Evolutionary conservation across 2,329 filamentous ascomycete genomes (phyloP).

Genomic region (Phialophora verrucosa): DNA sequence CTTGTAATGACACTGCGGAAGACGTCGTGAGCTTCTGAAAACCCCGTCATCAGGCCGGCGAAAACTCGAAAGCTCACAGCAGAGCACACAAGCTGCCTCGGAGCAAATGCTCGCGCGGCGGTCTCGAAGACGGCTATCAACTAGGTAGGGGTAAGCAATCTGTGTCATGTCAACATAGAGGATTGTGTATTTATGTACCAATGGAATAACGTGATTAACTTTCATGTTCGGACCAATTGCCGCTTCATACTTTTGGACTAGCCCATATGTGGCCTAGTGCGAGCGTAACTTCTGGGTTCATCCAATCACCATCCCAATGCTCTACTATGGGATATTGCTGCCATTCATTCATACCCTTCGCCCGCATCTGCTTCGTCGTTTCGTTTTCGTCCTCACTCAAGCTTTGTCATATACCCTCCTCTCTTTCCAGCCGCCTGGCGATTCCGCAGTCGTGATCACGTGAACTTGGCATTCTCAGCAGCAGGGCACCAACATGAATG

Average conservation of each 20-base stretch:
- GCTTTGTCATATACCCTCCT: not conserved
- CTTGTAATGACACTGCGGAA: too few species aligned
- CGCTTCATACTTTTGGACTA: not conserved
- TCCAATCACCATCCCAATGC: conserved; percentile 1
- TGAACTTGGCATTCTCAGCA: not conserved
- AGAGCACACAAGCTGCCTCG: not conserved
- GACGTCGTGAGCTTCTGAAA: too few species aligned
- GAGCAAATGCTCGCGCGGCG: too few species aligned
- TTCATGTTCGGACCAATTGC: not conserved
- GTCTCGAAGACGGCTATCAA: not conserved
- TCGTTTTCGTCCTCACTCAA: not conserved
- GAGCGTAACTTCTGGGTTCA: not conserved
- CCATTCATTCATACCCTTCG: not conserved
- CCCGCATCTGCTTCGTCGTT: not conserved
- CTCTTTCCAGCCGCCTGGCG: not conserved
- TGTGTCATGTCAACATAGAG: not conserved
- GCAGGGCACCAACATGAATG: not conserved
- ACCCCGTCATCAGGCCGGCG: too few species aligned
- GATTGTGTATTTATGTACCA: not conserved
- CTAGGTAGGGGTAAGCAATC: not conserved
- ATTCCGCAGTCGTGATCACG: not conserved
- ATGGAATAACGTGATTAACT: not conserved
- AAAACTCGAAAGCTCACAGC: not conserved
- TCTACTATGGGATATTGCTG: not conserved
- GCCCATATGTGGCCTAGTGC: not conserved